These are phyloP conservation scores for Boeremia exigua DNA, from an alignment of 2,329 filamentous ascomycete species.

Conservation along the genomic window DNA sequence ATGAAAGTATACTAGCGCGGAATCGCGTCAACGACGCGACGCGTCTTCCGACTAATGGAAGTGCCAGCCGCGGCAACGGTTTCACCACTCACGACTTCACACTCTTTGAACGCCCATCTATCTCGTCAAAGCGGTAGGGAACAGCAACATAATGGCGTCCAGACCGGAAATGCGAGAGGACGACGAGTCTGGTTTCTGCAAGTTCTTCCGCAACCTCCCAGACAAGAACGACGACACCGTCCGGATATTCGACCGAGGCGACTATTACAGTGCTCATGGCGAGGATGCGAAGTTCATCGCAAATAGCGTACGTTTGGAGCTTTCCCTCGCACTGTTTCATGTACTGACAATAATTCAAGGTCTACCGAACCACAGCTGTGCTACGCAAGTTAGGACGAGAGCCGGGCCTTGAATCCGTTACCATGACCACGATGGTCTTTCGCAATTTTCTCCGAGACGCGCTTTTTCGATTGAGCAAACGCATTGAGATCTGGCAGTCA, in stretches of 20 bases:
- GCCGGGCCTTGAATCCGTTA: slow-evolving; percentile 89
- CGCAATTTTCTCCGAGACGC: slow-evolving; percentile 94
- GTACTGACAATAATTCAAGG: slow-evolving; percentile 53
- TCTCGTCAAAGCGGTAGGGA: not conserved
- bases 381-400: slow-evolving; percentile 86
- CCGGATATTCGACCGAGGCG: slow-evolving; percentile 89
- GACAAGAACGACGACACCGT: slow-evolving; percentile 74
- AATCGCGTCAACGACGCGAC: slow-evolving; percentile 21
- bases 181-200: slow-evolving; percentile 96
- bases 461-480: slow-evolving; percentile 87
- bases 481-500: slow-evolving; percentile 88
- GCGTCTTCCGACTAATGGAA: slow-evolving; percentile 13
- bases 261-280: slow-evolving; percentile 95
- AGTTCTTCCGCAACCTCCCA: slow-evolving; percentile 89
- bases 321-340: not conserved
- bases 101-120: not conserved
- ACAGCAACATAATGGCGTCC: slow-evolving; percentile 55
- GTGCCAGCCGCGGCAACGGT: not conserved
- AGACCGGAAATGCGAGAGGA: slow-evolving; percentile 74
- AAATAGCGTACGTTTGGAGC: slow-evolving; percentile 63
- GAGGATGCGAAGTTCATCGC: slow-evolving; percentile 85
- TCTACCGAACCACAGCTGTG: slow-evolving; percentile 98
- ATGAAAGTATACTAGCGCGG: slow-evolving; percentile 9
- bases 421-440: slow-evolving; percentile 93
- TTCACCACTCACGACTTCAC: not conserved